Conservation (phyloP, 139 green algal species). For the Chlorella sp. region DNA sequence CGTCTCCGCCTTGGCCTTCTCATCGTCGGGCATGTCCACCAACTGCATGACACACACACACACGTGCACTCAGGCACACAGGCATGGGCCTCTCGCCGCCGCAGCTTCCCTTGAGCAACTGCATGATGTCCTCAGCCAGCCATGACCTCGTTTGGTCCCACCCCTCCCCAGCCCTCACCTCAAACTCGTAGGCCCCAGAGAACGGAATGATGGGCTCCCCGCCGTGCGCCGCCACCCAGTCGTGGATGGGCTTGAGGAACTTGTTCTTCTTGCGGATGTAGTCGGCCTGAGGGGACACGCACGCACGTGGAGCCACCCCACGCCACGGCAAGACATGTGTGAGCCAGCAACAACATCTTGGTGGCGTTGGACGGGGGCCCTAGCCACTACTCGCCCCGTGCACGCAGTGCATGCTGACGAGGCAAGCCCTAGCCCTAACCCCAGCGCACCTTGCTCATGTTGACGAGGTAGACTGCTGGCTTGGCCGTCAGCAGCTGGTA, state of each 20-base stretch:
- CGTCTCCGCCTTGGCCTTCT: conserved; percentile 26
- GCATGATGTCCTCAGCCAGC: too few relatives aligned
- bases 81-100: too few relatives aligned
- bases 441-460: conserved; percentile 18
- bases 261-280: conserved; percentile 97
- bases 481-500: conserved; percentile 68
- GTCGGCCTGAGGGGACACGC: conserved; percentile 8
- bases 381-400: background rate
- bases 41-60: conserved; percentile 26
- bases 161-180: background rate
- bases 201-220: conserved; percentile 95
- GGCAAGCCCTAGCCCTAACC: background rate
- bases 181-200: conserved; percentile 73
- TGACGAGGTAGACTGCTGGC: conserved; percentile 89
- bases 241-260: conserved; percentile 90
- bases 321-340: background rate
- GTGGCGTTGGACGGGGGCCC: background rate
- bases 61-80: background rate
- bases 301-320: background rate
- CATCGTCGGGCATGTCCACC: conserved; percentile 83
- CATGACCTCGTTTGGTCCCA: background rate
- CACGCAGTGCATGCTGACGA: background rate
- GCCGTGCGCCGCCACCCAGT: conserved; percentile 86
- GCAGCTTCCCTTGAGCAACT: too few relatives aligned
- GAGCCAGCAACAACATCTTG: background rate